Conservation (phyloP, 2,329 filamentous ascomycete species). For the Claviceps humidiphila region DNA sequence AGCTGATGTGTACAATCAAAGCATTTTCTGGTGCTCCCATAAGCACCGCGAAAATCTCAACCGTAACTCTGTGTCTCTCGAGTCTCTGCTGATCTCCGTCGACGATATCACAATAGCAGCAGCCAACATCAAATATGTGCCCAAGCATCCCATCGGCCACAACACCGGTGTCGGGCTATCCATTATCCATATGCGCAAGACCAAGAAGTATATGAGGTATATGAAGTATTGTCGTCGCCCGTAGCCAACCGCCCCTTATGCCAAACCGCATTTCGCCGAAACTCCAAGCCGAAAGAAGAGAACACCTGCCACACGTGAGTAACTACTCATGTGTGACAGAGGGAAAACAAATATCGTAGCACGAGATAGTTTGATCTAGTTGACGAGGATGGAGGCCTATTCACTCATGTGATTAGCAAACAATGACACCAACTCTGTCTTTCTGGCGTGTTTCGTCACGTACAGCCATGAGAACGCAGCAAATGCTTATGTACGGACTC, state of each 20-base stretch:
- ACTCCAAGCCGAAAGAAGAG: neutral
- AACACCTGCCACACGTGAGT: neutral
- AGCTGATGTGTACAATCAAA: neutral
- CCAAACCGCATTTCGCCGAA: neutral
- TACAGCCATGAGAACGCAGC: slow-evolving; percentile 90
- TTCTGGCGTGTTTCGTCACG: slow-evolving; percentile 12
- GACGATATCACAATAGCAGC: neutral
- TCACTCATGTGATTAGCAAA: neutral
- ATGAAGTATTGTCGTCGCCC: neutral
- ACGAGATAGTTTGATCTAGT: slow-evolving; percentile 13
- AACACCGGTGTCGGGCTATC: no score
- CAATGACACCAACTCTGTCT: neutral
- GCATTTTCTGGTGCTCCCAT: neutral
- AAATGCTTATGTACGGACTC: slow-evolving; percentile 90
- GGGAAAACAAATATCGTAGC: neutral
- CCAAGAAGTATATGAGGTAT: neutral
- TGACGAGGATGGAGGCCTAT: slow-evolving; percentile 24
- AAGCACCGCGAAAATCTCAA: neutral
- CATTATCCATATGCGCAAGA: neutral
- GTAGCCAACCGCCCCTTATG: neutral
- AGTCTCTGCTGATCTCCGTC: neutral
- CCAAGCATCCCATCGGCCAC: neutral
- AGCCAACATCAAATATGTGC: neutral
- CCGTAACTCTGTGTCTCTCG: neutral
- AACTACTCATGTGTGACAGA: neutral